A percentile compares a stretch with the other conserved stretches of the same genome.
phyloP scores from a whole-genome alignment of 495 filamentous ascomycete genomes.

The Penicillium chermesinum region DNA sequence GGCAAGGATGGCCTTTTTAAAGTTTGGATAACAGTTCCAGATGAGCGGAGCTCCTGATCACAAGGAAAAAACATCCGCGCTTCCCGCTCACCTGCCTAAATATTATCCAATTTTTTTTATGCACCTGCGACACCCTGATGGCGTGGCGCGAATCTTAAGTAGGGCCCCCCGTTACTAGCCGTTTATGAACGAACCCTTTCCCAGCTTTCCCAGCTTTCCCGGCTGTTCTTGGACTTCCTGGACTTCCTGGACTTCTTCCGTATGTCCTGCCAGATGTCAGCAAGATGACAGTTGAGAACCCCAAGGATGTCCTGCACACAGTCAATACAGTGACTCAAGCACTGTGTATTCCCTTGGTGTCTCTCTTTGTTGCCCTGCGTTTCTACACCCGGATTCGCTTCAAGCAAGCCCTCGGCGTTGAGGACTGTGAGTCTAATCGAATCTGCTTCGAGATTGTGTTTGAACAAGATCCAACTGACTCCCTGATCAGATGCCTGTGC shows the following conservation, averaged over 20 bases:
- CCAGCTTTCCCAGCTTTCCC: too few relatives aligned
- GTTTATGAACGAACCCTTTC: too few relatives aligned
- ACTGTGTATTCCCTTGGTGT: slow-evolving; percentile 41
- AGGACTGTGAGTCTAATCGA: slow-evolving; percentile 36
- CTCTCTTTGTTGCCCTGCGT: slow-evolving; percentile 33
- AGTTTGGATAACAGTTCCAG: not conserved
- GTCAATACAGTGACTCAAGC: slow-evolving; percentile 40
- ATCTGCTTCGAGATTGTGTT: not conserved
- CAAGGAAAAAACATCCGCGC: not conserved
- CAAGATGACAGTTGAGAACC: slow-evolving; percentile 11
- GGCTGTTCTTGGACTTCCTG: not conserved
- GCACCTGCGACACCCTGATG: not conserved
- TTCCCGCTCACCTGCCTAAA: not conserved
- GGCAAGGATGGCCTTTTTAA: not conserved
- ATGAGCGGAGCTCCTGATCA: not conserved
- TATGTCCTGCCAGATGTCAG: not conserved
- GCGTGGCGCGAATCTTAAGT: not conserved
- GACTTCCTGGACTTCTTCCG: too few relatives aligned
- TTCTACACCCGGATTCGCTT: slow-evolving; percentile 35
- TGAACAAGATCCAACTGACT: slow-evolving; percentile 9
- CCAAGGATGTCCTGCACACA: slow-evolving; percentile 33
- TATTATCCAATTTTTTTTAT: not conserved
- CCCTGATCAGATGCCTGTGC: slow-evolving; percentile 24
- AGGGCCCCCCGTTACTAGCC: not conserved
- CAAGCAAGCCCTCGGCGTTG: slow-evolving; percentile 29